These are phyloP conservation scores for Kodamaea anthophila DNA, from an alignment of 1,139 yeast species.

Conservation along the genomic window DNA sequence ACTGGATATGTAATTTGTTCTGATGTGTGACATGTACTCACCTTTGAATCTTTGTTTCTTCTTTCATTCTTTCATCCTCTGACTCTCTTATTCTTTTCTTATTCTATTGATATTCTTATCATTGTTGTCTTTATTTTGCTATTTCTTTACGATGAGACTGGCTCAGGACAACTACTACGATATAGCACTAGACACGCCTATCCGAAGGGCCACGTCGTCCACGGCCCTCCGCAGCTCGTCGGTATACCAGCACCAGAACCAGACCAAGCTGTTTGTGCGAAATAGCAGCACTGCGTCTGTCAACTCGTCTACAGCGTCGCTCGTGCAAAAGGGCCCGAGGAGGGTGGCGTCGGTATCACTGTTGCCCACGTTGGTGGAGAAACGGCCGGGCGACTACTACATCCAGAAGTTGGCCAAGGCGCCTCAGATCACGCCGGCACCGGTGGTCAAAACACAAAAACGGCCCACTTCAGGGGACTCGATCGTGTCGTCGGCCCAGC, in stretches of 20 bases:
- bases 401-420: conserved; percentile 22
- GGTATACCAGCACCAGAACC: not conserved
- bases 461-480: conserved; percentile 36
- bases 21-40: too few relatives aligned
- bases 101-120: too few relatives aligned
- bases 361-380: conserved; percentile 21
- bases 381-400: conserved; percentile 41
- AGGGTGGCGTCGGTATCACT: conserved; percentile 25
- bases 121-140: too few relatives aligned
- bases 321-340: conserved; percentile 13
- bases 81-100: not conserved
- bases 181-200: conserved; percentile 13
- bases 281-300: conserved; percentile 1
- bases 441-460: conserved; percentile 6
- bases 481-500: conserved; percentile 31
- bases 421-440: conserved; percentile 5
- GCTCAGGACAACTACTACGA: conserved; percentile 23
- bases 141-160: conserved; percentile 2
- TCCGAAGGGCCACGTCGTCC: conserved; percentile 4
- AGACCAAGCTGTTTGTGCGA: not conserved
- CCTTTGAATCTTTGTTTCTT: not conserved
- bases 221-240: conserved; percentile 4
- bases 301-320: conserved; percentile 1
- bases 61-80: not conserved
- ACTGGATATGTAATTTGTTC: too few relatives aligned